Evolutionary conservation across 2,329 filamentous ascomycete genomes (phyloP), one percentile per base, ranked within the genome.

Genomic region (Rhinocladiella mackenziei): DNA sequence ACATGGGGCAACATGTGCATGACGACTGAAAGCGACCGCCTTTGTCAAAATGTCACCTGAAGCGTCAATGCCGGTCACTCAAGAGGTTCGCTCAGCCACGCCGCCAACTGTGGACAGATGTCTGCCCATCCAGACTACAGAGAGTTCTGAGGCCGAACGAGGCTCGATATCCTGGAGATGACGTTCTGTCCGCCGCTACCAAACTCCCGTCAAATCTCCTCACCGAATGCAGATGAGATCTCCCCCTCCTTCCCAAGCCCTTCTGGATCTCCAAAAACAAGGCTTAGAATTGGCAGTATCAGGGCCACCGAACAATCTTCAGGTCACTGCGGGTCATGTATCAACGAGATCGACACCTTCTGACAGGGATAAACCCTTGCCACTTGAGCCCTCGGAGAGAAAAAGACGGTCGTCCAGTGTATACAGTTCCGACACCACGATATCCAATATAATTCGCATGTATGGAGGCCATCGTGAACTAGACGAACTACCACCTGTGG

Each of bases 361-460:
- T 2, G 48, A 54, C 22, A 36, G 45, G 15, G 51, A 56, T 25
- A 53, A 53, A 25, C 49, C 53, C 9, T 25, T 55, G 14, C 51
- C 55, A 22, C 42, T 49, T 4, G 51, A 51, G 19, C 53, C 51
- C 13, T 45, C 23, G 13, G 49, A 54, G 18, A 19, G 19, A 13
- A 39, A 39, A 35, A 50, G 49, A 15, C 47, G 49, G 29, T 42
- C 43, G 4, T 57, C 53, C 4, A 57, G 49, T 34, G 49, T 51
- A 19, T 48, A 50, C 36, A 57, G 55, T 38, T 47, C 46, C 8
- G 53, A 51, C 26, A 56, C 50, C 4, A 56, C 53, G 4, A 53
- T 57, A 32, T 50, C 45, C 20, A 51, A 56, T 17, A 57, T 57
- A 9, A 49, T 57, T 15, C 41, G 35, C 20, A 45, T 57, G 40